Evolutionary conservation across 208 protist genomes (phyloP).

Genomic region (Trypanosoma mega): DNA sequence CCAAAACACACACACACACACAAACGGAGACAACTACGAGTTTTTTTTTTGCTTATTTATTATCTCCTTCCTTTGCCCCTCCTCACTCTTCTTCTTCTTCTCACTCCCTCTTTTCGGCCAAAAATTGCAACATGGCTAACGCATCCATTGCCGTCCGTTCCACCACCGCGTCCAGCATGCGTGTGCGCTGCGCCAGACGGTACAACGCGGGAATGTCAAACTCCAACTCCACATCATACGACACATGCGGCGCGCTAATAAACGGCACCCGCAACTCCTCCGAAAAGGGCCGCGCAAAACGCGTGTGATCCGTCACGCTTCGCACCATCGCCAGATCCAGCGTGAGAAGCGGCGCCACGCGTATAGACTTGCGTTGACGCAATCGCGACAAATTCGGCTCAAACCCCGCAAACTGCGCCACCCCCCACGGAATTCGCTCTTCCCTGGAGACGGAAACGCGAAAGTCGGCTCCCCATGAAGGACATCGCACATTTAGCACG

Average conservation of each 20-base stretch:
- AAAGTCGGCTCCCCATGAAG: slow-evolving; percentile 25
- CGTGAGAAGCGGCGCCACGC: slow-evolving; percentile 16
- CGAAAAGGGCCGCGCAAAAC: slow-evolving; percentile 18
- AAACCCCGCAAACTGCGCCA: slow-evolving; percentile 14
- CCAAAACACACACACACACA: too few relatives aligned
- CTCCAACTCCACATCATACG: slow-evolving; percentile 62
- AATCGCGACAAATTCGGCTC: slow-evolving; percentile 25
- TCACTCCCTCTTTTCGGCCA: slow-evolving; percentile 29
- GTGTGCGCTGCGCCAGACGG: slow-evolving; percentile 39
- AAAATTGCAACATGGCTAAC: slow-evolving; percentile 54
- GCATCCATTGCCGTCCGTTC: slow-evolving; percentile 45
- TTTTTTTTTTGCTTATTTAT: too few relatives aligned
- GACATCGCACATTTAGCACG: slow-evolving; percentile 23
- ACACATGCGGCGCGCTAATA: slow-evolving; percentile 23
- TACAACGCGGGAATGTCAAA: slow-evolving; percentile 45
- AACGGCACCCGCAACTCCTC: slow-evolving; percentile 22
- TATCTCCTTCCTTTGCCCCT: background rate
- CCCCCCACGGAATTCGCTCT: slow-evolving; percentile 4
- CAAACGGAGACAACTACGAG: too few relatives aligned
- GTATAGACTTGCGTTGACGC: slow-evolving; percentile 26
- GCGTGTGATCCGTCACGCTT: slow-evolving; percentile 27
- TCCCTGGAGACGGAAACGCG: slow-evolving; percentile 22
- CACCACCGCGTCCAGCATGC: slow-evolving; percentile 41
- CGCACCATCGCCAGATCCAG: slow-evolving; percentile 27
- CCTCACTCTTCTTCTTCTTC: background rate